A percentile compares a stretch with the other conserved stretches of the same genome.
Conservation (phyloP, 192 early-diverging fungal species). For the Backusella australiensis region DNA sequence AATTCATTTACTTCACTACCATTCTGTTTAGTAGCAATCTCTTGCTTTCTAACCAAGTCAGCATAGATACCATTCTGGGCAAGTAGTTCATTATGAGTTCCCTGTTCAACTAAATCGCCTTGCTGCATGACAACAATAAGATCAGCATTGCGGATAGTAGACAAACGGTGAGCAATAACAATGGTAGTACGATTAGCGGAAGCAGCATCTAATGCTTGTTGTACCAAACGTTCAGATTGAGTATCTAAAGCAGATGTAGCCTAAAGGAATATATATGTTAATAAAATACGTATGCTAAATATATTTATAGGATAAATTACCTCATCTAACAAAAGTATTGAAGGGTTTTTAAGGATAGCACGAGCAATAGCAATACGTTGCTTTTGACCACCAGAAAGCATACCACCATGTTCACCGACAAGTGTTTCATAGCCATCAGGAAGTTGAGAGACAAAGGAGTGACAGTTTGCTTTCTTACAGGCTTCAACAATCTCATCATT, state of each 20-base stretch:
- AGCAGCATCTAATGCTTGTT: conserved; percentile 79
- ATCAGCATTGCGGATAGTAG: conserved; percentile 84
- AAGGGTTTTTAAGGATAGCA: conserved; percentile 84
- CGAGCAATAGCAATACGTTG: conserved; percentile 96
- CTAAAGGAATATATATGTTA: neutral
- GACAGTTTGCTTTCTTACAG: conserved; percentile 69
- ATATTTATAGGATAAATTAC: conserved; percentile 4
- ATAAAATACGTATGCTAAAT: neutral
- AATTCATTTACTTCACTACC: conserved; percentile 22
- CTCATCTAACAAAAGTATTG: conserved; percentile 84
- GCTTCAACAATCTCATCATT: conserved; percentile 74
- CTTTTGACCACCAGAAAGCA: conserved; percentile 88
- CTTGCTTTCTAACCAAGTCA: conserved; percentile 66
- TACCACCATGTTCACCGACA: conserved; percentile 79
- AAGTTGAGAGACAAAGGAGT: conserved; percentile 81
- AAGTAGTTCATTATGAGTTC: conserved; percentile 78
- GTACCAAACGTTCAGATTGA: conserved; percentile 74
- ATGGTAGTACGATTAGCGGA: conserved; percentile 81
- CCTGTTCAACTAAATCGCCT: conserved; percentile 70
- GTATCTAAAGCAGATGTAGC: conserved; percentile 88
- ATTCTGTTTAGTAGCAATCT: conserved; percentile 48
- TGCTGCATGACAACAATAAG: conserved; percentile 81
- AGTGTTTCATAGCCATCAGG: conserved; percentile 80
- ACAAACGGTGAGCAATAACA: conserved; percentile 88
- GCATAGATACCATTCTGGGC: conserved; percentile 58